These are phyloP conservation scores for Ampelomyces quisqualis DNA, from an alignment of 2,329 filamentous ascomycete species.

Conservation along the genomic window DNA sequence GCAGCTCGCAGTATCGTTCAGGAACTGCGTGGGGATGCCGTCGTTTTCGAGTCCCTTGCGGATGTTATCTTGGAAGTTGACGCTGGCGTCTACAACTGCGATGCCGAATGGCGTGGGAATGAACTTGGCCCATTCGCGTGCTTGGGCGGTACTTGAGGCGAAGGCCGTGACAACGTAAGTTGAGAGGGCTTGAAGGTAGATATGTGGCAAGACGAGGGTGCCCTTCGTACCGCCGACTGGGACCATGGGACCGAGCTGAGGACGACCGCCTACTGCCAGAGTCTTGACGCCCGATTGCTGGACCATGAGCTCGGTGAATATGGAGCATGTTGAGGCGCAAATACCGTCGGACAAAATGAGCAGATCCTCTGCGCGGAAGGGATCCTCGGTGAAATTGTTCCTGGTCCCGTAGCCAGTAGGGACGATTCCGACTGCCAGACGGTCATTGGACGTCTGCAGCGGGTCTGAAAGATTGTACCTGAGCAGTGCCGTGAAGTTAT, in stretches of 20 bases:
- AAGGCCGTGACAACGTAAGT: conserved; percentile 22
- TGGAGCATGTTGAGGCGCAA: conserved; percentile 50
- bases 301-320: conserved; percentile 51
- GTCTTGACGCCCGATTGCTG: conserved; percentile 47
- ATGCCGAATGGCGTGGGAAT: conserved; percentile 32
- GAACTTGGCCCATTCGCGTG: conserved; percentile 21
- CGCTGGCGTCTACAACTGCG: conserved; percentile 20
- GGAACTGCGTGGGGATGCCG: conserved; percentile 58
- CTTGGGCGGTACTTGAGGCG: conserved; percentile 13
- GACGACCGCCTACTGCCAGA: conserved; percentile 48
- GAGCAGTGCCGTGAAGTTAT: conserved; percentile 43
- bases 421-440: conserved; percentile 28
- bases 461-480: conserved; percentile 45
- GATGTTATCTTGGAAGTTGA: conserved; percentile 47
- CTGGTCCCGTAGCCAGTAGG: conserved; percentile 34
- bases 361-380: conserved; percentile 44
- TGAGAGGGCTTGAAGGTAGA: conserved; percentile 27
- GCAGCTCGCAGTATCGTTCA: conserved; percentile 62
- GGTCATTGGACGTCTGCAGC: conserved; percentile 33
- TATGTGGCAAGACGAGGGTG: conserved; percentile 35
- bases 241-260: conserved; percentile 45
- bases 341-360: conserved; percentile 48
- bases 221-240: conserved; percentile 51
- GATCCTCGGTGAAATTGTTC: conserved; percentile 31
- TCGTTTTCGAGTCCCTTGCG: conserved; percentile 32